Base-by-base conservation (phyloP, 345 rosid genomes). In the Anacardium occidentale region DNA sequence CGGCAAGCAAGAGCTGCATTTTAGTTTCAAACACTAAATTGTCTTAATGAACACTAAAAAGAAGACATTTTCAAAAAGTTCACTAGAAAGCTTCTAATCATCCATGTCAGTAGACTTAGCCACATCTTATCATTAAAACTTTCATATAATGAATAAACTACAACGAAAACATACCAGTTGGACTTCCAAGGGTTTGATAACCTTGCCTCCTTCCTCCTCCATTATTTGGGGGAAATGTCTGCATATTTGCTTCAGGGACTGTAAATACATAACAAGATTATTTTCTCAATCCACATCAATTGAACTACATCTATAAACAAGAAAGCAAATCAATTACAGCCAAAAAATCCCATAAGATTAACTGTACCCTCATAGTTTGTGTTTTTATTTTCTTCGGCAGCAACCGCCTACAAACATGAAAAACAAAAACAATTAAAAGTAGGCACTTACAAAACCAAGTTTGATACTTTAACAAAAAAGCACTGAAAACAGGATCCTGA, bases 221-320 rank as follows among this genome's bases (percentile, higher is more conserved):
- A 70, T 72, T 79, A 68, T 53, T 75, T 7, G 91, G 96, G 64
- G 98, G 96, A 72, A 86, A 87, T 65, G 66, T 81, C 72, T 88
- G 89, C 96, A 91, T 78, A 66, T 69, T 91, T 42, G 96, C 96
- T 76, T 83, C 84, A 17, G 96, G 90, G 10, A 70, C 98, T 88
- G 84, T 75, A 78, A 26, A 54, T 26, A 62, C 64, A 53, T 55
- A 55, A 56, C 37, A 76, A 79, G 74, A 68, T 11, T 66, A 10
- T 69, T 58, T 26, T 24, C 22, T 65, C 21, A 8, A 12, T 44
- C 21, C 57, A 47, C 4, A 34, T 24, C 4, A 4, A 21, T 4
- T 34, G 34, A 20, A 71, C 45, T 20, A 21, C 10, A 62, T 57
- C 15, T 10, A 68, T 54, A 47, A 75, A 45, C 59, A 61, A 1